Evolutionary conservation across 2,329 filamentous ascomycete species (phyloP), one percentile per base, ranked within the genome.

Genomic region (Leptoxyphium fumago): DNA sequence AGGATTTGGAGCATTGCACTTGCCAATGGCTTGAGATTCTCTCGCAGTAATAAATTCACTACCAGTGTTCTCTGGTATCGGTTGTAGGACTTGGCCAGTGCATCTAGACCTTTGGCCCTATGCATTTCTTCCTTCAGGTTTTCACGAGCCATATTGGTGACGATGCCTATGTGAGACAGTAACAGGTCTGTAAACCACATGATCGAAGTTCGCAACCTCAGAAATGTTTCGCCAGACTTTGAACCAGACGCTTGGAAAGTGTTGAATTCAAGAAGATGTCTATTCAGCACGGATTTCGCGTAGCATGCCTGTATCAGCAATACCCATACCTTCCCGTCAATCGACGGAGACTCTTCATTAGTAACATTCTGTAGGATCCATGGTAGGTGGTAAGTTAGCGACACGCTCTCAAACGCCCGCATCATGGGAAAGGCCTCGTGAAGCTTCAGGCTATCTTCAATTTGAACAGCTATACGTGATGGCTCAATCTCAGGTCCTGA

Each of bases 221-320:
- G 18, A 29, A 29, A 32, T 41, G 29, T 32, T 42, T 18, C 53
- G 52, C 43, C 32, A 9, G 17, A 68, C 53, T 5, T 72, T 60
- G 28, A 69, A 68, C 39, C 70, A 65, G 21, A 41, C 26, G 39
- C 51, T 51, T 46, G 60, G 34, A 45, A 29, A 29, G 17, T 40
- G 38, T 29, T 39, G 18, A 47, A 59, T 32, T 60, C 56, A 34
- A 69, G 49, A 43, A 66, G 56, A 50, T 64, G 57, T 47, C 71
- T 72, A 21, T 79, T 75, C 2, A 95, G 69, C 1, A 81, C 64
- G 48, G 79, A 74, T 42, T 75, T 75, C 3, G 84, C 81, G 40
- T 86, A 75, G 43, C 80, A 79, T 21, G 85, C 68, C 58, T 95
- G 88, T 28, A 94, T 70, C 1, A 94, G 70, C 8, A 94, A 73